Conservation (phyloP, 1,284 basidiomycete species). For the Trichosporon inkin region DNA sequence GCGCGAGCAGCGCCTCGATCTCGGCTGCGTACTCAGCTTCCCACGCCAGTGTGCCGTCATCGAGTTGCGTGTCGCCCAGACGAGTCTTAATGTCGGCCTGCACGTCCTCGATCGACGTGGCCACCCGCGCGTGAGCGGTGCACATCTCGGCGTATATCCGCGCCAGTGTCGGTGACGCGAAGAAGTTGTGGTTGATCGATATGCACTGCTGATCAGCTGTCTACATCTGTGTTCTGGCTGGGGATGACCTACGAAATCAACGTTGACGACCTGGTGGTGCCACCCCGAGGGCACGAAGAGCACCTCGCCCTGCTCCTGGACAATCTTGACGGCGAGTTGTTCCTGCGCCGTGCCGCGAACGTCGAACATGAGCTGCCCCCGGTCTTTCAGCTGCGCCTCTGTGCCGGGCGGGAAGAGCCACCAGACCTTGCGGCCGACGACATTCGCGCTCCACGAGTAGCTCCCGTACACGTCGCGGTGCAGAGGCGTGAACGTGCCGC, state of each 20-base stretch:
- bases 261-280: constrained; percentile 51
- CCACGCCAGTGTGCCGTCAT: constrained; percentile 36
- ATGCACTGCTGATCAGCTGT: constrained; percentile 42
- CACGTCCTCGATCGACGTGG: constrained; percentile 53
- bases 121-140: constrained; percentile 46
- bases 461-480: constrained; percentile 58
- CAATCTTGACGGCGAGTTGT: constrained; percentile 30
- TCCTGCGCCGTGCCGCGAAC: constrained; percentile 39
- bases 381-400: constrained; percentile 35
- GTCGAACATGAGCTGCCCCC: constrained; percentile 42
- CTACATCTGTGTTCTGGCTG: neutral
- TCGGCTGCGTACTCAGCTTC: constrained; percentile 51
- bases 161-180: constrained; percentile 53
- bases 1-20: constrained; percentile 51
- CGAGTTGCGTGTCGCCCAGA: constrained; percentile 6
- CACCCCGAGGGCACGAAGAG: constrained; percentile 54
- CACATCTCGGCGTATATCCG: constrained; percentile 52
- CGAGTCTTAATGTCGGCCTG: constrained; percentile 18
- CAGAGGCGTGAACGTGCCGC: constrained; percentile 51
- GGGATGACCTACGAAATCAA: constrained; percentile 39
- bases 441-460: constrained; percentile 59
- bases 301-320: constrained; percentile 49
- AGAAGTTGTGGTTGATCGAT: constrained; percentile 56
- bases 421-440: constrained; percentile 57
- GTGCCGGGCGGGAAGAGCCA: constrained; percentile 54